Conservation (phyloP, 345 rosid species). For the Durio zibethinus region DNA sequence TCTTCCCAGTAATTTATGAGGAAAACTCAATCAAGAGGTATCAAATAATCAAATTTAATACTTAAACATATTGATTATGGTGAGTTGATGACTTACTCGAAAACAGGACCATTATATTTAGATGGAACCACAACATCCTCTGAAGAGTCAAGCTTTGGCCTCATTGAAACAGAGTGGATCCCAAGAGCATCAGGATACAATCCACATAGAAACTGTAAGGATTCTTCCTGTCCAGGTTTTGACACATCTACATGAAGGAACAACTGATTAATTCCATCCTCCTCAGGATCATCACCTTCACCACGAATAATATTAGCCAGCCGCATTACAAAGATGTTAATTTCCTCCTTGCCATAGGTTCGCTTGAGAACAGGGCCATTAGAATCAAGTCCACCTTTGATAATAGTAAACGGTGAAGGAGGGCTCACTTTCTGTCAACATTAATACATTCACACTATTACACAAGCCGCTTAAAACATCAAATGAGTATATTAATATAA, state of each 20-base stretch:
- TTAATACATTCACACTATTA: background rate
- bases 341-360: conserved; percentile 62
- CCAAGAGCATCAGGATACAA: conserved; percentile 91
- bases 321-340: conserved; percentile 62
- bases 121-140: conserved; percentile 40
- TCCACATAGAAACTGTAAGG: conserved; percentile 81
- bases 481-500: background rate
- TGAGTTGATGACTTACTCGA: conserved; percentile 48
- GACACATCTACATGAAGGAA: conserved; percentile 81
- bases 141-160: conserved; percentile 52
- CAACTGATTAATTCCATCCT: conserved; percentile 69
- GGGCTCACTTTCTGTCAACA: conserved; percentile 69
- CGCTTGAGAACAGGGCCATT: conserved; percentile 72
- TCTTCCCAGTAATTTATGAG: background rate
- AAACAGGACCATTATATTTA: conserved; percentile 68
- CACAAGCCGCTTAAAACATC: background rate
- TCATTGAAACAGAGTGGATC: conserved; percentile 79
- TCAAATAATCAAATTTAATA: conserved; percentile 5
- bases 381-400: conserved; percentile 68
- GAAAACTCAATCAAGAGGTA: conserved; percentile 2
- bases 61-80: background rate
- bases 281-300: conserved; percentile 45
- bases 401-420: conserved; percentile 60
- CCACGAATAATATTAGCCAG: conserved; percentile 41
- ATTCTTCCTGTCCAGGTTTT: conserved; percentile 61